Conservation (phyloP, 2,329 filamentous ascomycete genomes). For the Zymoseptoria pseudotritici region DNA sequence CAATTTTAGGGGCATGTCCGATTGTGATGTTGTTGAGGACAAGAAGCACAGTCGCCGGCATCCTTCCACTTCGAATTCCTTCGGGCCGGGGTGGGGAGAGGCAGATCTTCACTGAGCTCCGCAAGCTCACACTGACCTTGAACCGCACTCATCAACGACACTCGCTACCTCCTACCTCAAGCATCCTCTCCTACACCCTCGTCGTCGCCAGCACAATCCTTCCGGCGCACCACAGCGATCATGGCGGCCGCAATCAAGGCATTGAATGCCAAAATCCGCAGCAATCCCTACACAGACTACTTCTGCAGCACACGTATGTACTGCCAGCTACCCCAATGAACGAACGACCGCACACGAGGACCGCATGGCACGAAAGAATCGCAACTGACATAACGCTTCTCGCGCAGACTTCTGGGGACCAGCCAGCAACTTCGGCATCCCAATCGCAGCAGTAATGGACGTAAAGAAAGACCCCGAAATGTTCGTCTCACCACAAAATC, state of each 20-base stretch:
- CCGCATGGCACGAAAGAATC: neutral
- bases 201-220: neutral
- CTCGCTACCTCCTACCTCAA: neutral
- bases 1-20: too few species aligned
- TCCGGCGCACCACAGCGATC: neutral
- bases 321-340: neutral
- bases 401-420: slow-evolving; percentile 44
- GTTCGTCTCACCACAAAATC: slow-evolving; percentile 26
- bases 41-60: neutral
- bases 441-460: slow-evolving; percentile 47
- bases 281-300: slow-evolving; percentile 41
- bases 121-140: neutral
- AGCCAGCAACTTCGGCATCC: slow-evolving; percentile 45
- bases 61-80: neutral
- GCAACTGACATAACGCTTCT: slow-evolving; percentile 14
- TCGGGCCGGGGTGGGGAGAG: neutral
- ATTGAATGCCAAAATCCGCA: slow-evolving; percentile 46
- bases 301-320: slow-evolving; percentile 47
- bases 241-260: slow-evolving; percentile 50
- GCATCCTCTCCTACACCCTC: neutral
- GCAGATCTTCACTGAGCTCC: neutral
- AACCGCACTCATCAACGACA: neutral
- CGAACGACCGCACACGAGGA: neutral
- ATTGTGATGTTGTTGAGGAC: neutral
- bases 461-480: slow-evolving; percentile 48